Percentiles rank a stretch among this genome's conserved stretches.
Evolutionary conservation across 2,329 filamentous ascomycete species (phyloP).

Genomic region (Chlorencoelia australis): DNA sequence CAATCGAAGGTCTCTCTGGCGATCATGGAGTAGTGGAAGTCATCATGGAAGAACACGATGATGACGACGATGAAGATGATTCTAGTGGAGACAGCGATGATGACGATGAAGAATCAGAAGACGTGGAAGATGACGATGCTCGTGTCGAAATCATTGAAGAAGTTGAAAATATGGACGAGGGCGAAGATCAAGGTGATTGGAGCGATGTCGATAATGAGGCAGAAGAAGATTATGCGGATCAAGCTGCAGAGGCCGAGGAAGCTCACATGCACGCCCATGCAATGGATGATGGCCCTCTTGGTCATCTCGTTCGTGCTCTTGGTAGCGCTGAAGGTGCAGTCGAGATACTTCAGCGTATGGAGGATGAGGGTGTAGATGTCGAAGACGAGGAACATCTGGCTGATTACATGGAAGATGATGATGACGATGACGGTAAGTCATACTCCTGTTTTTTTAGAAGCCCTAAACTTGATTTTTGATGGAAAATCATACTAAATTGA

Average conservation of each 20-base stretch:
- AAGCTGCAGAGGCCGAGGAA: slow-evolving; percentile 43
- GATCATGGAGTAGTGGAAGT: slow-evolving; percentile 59
- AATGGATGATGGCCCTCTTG: slow-evolving; percentile 37
- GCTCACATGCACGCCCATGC: slow-evolving; percentile 34
- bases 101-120: slow-evolving; percentile 33
- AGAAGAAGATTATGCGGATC: slow-evolving; percentile 43
- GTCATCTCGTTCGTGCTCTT: slow-evolving; percentile 46
- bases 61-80: slow-evolving; percentile 43
- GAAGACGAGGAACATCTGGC: slow-evolving; percentile 38
- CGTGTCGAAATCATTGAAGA: slow-evolving; percentile 39
- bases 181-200: slow-evolving; percentile 53
- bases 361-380: slow-evolving; percentile 32
- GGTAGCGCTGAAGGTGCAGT: slow-evolving; percentile 23
- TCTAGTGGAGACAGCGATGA: slow-evolving; percentile 34
- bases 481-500: too few species aligned
- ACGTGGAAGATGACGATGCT: slow-evolving; percentile 55
- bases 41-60: slow-evolving; percentile 66
- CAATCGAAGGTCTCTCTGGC: slow-evolving; percentile 65
- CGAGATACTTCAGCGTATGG: slow-evolving; percentile 30
- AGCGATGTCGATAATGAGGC: slow-evolving; percentile 41
- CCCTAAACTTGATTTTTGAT: too few species aligned
- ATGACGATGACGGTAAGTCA: slow-evolving; percentile 52
- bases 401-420: slow-evolving; percentile 46
- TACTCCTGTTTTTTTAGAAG: too few species aligned
- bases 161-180: slow-evolving; percentile 49